Evolutionary conservation across 441 rosid species (phyloP), one percentile per base, ranked within the genome.

Genomic region (Oxalis stricta): DNA sequence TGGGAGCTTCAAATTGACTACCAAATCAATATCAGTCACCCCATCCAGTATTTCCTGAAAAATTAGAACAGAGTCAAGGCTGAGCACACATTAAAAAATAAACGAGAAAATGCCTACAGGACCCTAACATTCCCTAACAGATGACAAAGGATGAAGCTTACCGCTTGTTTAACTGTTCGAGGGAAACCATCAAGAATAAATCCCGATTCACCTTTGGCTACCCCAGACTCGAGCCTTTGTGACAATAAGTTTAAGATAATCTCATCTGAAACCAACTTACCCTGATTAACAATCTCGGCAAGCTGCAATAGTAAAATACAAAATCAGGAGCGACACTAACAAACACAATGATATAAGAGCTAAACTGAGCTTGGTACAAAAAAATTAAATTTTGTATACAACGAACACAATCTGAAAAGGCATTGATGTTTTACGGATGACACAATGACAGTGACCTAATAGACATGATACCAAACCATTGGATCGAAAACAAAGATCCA

Each of bases 101-200:
- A 14, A 44, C 30, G 31, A 10, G 10, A 10, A 24, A 32, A 38
- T 5, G 18, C 19, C 21, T 5, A n/a, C 19, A 12, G 7, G n/a
- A 37, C 34, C 11, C 4, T 2, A 14, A 36, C 46, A 40, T 22
- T n/a, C 12, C 13, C 10, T 12, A 8, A 15, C 14, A 13, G 26
- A 24, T n/a, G 16, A 13, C 22, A 19, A 39, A 9, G 42, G 32
- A 51, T 16, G 37, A 23, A 23, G 36, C 76, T 60, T 57, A 79
- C 88, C 20, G 81, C 84, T 65, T 79, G 88, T 46, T 61, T 58
- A 29, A 76, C 70, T 2, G 81, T 79, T 41, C 84, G 73, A 16
- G 88, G 88, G 55, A 79, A 79, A 16, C 88, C 88, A 52, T 79
- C 84, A 29, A 76, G 81, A 44, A 79, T 71, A 45, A 79, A 79